These are phyloP conservation scores for Trametes sanguinea DNA, from an alignment of 768 basidiomycete genomes.

Conservation along the genomic window DNA sequence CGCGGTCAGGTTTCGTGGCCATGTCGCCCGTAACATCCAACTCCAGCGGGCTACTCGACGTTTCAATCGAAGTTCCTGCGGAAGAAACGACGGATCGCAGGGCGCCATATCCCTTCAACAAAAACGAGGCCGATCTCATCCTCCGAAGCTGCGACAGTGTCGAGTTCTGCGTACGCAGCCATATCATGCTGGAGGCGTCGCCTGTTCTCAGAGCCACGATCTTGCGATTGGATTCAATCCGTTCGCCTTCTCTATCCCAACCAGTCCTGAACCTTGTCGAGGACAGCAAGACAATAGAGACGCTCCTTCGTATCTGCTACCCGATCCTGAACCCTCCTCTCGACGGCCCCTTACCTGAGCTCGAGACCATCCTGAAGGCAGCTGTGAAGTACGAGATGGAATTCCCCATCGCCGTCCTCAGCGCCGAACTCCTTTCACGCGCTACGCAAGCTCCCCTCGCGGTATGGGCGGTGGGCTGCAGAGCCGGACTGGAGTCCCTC, in stretches of 20 bases:
- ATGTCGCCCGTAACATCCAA: no score
- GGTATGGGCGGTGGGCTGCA: slow-evolving; percentile 36
- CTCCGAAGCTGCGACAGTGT: not conserved
- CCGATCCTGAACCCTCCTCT: slow-evolving; percentile 6
- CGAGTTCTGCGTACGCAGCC: slow-evolving; percentile 4
- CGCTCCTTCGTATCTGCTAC: slow-evolving; percentile 13
- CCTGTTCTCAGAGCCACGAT: not conserved
- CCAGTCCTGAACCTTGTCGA: not conserved
- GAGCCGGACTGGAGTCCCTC: slow-evolving; percentile 32
- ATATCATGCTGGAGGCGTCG: slow-evolving; percentile 5
- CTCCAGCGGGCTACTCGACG: no score
- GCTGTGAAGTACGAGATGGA: slow-evolving; percentile 18
- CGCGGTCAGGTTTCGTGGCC: no score
- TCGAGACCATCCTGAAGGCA: slow-evolving; percentile 2
- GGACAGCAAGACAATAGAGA: slow-evolving; percentile 8
- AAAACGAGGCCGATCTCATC: not conserved
- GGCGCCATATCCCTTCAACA: slow-evolving; percentile 8
- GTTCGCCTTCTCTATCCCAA: not conserved
- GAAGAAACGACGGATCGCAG: not conserved
- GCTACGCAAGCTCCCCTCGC: slow-evolving; percentile 19
- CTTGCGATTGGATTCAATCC: not conserved
- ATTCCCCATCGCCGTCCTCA: not conserved
- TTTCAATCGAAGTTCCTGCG: no score
- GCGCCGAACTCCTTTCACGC: not conserved
- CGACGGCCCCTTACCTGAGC: not conserved